Base-by-base conservation (phyloP, 106 monocot genomes). In the Phalaenopsis equestris region DNA sequence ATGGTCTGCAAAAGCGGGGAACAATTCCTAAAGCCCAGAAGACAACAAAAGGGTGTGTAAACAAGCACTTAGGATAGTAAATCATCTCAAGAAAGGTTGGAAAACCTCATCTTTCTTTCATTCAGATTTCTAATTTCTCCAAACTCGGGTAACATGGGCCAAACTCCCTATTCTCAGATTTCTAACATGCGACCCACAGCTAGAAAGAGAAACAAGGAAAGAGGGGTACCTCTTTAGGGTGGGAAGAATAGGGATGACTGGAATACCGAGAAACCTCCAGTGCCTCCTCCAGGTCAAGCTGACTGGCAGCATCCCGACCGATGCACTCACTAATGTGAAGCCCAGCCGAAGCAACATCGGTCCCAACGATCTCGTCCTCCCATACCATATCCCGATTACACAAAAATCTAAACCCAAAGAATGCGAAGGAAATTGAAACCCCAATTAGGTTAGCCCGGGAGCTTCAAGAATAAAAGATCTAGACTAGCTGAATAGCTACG, bases 211-310 rank as follows among this genome's bases (percentile, higher is more conserved):
- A 38, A 70, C 36, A 38, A 36, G 70, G 39, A 70, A 14, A 70
- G 39, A 70, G 11, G 1, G 7, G n/a, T 82, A 92, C 91, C 83
- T 90, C 90, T 68, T 83, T 84, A 37, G 85, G 86, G 55, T 84
- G 80, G 30, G 86, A 65, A 10, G 88, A 82, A 80, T 94, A 98
- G 10, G 97, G 97, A 36, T 94, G 94, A 84, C 90, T 91, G 65
- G 97, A 80, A 82, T 92, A 94, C 75, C 94, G 82, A 37, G 97
- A 92, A 41, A 89, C 90, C 75, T 98, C 97, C 10, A 98, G 90
- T 3, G 89, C 82, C 85, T 98, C 97, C 76, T 94, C 92, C 70
- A 98, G 89, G 83, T 98, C 97, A 48, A 88, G 79, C 76, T 89
- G 94, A 42, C 84, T 84, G 81, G 92, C 84, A 48, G 84, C 86